Evolutionary conservation across 2,329 filamentous ascomycete species (phyloP), one percentile per base, ranked within the genome.

Genomic region (Stagonosporopsis cucurbitacearum): DNA sequence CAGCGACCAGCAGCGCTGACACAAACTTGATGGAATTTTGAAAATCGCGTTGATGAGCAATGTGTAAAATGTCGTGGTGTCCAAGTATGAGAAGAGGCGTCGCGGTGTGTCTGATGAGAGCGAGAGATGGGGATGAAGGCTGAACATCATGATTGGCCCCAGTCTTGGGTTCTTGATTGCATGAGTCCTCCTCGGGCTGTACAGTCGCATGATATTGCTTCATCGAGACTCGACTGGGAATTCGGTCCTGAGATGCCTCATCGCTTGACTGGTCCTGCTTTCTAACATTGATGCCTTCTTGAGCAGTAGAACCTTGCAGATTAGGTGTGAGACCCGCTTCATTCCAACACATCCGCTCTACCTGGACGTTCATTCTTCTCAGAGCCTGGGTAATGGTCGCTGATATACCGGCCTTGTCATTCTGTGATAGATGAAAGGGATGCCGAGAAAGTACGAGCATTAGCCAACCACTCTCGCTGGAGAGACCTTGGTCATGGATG

Each of bases 321-420:
- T 19, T 20, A 13, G 17, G 5, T 12, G 4, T 20, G 6, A 11
- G 12, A 6, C 12, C 15, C 13, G n/a, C 17, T 23, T 1, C 30
- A 6, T 4, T 15, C 39, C 32, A 48, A 1, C 44, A 15, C 15
- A 13, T 13, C 3, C 33, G n/a, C 32, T 48, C 39, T 9, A 39
- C 11, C 4, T n/a, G 39, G 2, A 39, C 37, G 7, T 48, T 54
- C 35, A 32, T 35, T 17, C 44, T 37, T 12, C 37, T 48, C 19
- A 54, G n/a, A 8, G 51, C 51, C 9, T 54, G 51, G 6, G 39
- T 54, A 7, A 54, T 20, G 5, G 32, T 39, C 4, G 23, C 19
- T 17, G 44, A 19, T 6, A 49, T 22, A 8, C 39, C 33, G 15
- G 1, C n/a, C 7, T 9, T 9, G 13, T 43, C 45, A 13, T 19